Percentiles rank a stretch among this genome's conserved stretches.
phyloP scores from a whole-genome alignment of 1,139 yeast genomes.

The Pneumocystis carinii region DNA sequence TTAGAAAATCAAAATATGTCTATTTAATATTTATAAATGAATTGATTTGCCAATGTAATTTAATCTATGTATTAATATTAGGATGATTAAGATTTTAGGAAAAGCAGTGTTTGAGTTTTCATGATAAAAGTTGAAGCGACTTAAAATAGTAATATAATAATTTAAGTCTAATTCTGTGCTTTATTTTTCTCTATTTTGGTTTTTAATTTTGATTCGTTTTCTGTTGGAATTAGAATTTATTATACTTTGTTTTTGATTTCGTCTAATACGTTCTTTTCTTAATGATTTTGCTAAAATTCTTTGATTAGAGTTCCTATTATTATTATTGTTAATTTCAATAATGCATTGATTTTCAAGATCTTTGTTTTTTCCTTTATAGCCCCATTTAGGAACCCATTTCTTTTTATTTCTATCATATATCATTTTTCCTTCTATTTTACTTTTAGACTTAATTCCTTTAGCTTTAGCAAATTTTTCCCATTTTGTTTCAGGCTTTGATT shows the following conservation, averaged over 20 bases:
- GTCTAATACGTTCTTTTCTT: constrained; percentile 14
- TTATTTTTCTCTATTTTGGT: too few relatives aligned
- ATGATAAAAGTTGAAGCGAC: not conserved
- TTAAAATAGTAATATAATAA: not conserved
- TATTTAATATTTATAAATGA: not conserved
- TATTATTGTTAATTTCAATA: constrained; percentile 75
- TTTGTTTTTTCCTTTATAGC: constrained; percentile 86
- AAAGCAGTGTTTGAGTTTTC: not conserved
- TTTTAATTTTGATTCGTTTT: not conserved
- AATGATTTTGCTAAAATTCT: constrained; percentile 19
- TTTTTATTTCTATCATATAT: constrained; percentile 79
- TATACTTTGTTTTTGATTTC: constrained; percentile 6
- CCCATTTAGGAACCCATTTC: constrained; percentile 98
- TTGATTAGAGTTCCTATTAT: constrained; percentile 5
- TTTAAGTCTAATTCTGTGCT: not conserved
- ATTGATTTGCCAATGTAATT: not conserved
- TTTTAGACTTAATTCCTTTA: constrained; percentile 87
- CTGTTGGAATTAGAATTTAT: constrained; percentile 4
- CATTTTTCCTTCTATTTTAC: constrained; percentile 67
- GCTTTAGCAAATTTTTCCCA: constrained; percentile 95
- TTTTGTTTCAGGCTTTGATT: constrained; percentile 78
- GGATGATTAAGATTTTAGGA: not conserved
- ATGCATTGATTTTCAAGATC: constrained; percentile 82
- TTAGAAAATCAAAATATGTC: not conserved
- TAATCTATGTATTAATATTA: not conserved